Evolutionary conservation across 148 eudicot genomes (phyloP), one percentile per base, ranked within the genome.

Genomic region (Pharnaceum exiguum): DNA sequence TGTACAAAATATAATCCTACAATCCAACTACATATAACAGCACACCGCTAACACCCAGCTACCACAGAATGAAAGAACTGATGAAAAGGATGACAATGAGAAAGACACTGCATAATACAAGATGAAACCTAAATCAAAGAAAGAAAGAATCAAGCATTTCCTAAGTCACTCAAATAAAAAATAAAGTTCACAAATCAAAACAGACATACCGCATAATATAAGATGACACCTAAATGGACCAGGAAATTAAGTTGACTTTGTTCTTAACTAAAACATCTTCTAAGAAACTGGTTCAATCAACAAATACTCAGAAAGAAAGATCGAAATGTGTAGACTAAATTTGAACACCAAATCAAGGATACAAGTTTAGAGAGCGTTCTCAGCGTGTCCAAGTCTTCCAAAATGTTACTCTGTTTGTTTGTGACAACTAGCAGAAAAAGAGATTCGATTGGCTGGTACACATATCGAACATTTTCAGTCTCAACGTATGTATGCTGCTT

Each of bases 391-490:
- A 94, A 63, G 77, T 94, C 99, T 75, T 94, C 96, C 78, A 94
- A 90, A 67, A 94, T 94, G 77, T 93, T 93, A 79, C 99, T 93
- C 72, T 88, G 91, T 69, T 88, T 93, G 69, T 83, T 93, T 31
- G 99, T 93, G 30, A 88, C 86, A 67, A 93, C 89, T 60, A 93
- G 78, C 90, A 93, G 58, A 68, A 70, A 93, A 6, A 94, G 76
- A 49, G 85, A 22, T 69, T 94, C 99, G 17, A 94, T 89, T 23
- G 95, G 96, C 83, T 94, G 99, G 72, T 89, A 94, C 31, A 94
- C 96, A 70, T 89, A 94, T 31, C 99, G 96, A 60, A 94, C 99
- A 73, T 89, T 89, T 67, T 94, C 99, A 61, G 99, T 86, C 81
- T 94, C 99, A 65, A 94, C 80, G 70, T 76, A 94, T 5, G 99